Evolutionary conservation across 495 filamentous ascomycete species (phyloP), one percentile per base, ranked within the genome.

Genomic region (Neurospora discreta): DNA sequence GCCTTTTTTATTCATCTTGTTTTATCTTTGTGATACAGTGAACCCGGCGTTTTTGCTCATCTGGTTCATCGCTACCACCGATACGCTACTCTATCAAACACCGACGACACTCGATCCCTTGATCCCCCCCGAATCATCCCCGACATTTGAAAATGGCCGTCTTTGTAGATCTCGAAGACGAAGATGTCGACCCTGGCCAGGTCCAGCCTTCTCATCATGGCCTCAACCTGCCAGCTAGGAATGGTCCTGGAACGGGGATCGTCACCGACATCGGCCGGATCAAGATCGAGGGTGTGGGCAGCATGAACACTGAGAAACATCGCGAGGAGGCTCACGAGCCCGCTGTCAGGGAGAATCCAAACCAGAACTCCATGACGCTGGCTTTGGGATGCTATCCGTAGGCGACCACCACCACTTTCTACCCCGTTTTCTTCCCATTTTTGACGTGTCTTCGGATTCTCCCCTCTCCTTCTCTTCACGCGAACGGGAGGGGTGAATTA

Each of bases 371-470:
- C 70, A 90, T 95, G 83, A 91, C 92, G 39, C 86, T 88, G 77
- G 90, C 92, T 74, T 84, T 97, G 82, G 90, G 90, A 75, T 95
- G 93, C 83, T 97, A 97, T 87, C 94, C 94, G 94, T 97, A 85
- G 75, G 85, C 81, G 76, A 73, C 76, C 76, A 74, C 74, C 74
- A 74, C 74, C 74, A 85, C 80, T 60, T 70, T 30, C 43, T 52
- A 65, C 65, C 26, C 65, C 42, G 42, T 20, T 46, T 20, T 46
- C 46, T 58, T 26, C 23, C 52, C 23, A 18, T 65, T 26, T 33
- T 65, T 65, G 52, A 65, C 52, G 18, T 65, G 52, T 33, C 52
- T 65, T 65, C 52, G 26, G 52, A 33, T 70, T 70, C 75, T 70
- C 72, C 73, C 73, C 78, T 67, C 75, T 78, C 74, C 74, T 39